Percentiles rank a stretch among this genome's conserved stretches.
phyloP scores from a whole-genome alignment of 495 filamentous ascomycete species.

The Talaromyces wortmannii region DNA sequence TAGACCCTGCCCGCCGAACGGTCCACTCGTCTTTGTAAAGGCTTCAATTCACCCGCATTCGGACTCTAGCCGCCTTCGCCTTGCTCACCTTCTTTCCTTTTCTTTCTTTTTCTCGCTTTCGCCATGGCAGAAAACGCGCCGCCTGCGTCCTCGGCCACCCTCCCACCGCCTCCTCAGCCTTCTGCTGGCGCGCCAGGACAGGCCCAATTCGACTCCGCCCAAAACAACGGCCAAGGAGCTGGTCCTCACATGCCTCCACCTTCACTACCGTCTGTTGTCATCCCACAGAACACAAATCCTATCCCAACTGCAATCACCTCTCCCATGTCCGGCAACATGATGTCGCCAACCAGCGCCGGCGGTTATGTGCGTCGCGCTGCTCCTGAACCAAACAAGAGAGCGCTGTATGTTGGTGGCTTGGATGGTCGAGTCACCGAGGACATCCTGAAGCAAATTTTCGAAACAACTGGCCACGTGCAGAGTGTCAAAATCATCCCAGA shows the following conservation, averaged over 20 bases:
- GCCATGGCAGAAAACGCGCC: constrained; percentile 64
- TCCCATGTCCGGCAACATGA: constrained; percentile 69
- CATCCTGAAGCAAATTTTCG: constrained; percentile 95
- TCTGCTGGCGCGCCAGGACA: constrained; percentile 65
- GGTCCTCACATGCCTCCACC: constrained; percentile 87
- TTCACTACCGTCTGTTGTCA: constrained; percentile 78
- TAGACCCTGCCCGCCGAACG: not conserved
- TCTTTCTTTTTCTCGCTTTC: constrained; percentile 7
- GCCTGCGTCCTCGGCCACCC: constrained; percentile 42
- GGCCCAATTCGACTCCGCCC: constrained; percentile 59
- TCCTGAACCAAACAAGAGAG: constrained; percentile 97
- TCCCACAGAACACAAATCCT: constrained; percentile 93
- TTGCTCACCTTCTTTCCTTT: constrained; percentile 1
- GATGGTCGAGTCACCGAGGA: constrained; percentile 96
- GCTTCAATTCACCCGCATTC: constrained; percentile 4
- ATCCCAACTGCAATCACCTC: constrained; percentile 92
- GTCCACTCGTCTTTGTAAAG: constrained; percentile 5
- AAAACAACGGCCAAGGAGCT: constrained; percentile 53
- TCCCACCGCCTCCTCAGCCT: constrained; percentile 59
- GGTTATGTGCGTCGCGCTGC: constrained; percentile 86
- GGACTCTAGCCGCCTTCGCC: constrained; percentile 1
- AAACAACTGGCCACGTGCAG: constrained; percentile 96
- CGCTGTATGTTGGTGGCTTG: constrained; percentile 91
- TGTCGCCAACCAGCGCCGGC: constrained; percentile 74
- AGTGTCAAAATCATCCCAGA: constrained; percentile 99